Evolutionary conservation across 2,329 filamentous ascomycete genomes (phyloP), one percentile per base, ranked within the genome.

Genomic region (Pseudogymnoascus sp.): DNA sequence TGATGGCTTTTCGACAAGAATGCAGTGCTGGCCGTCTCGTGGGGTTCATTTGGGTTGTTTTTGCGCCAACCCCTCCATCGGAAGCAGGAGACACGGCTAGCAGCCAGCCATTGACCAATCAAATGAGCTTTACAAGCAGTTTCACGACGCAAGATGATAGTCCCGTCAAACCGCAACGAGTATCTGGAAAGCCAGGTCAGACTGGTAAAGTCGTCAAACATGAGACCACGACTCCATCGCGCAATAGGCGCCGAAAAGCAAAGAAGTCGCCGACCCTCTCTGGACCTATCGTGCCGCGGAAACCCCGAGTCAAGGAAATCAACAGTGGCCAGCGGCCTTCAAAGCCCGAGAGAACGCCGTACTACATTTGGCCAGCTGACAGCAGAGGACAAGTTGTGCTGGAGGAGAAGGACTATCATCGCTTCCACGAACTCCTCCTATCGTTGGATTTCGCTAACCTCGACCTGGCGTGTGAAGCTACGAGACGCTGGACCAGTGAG

Each of bases 1-100:
- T 96, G 82, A 97, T 99, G 93, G 88, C 92, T 0, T 97, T 90
- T 71, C 82, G 94, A 62, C 94, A 97, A 72, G 94, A 99, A 71
- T 99, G 94, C 71, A 96, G 92, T 0, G 90, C 92, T 35, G 95
- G 94, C 0, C 82, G 92, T 15, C 81, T 96, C 70, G 95, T 96
- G 0, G 95, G 95, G 0, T 99, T 99, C 67, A 81, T 97, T 26
- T 99, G 95, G 93, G 77, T 97, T 26, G 87, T 97, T 0, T 88
- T 97, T 66, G 87, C 91, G 35, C 80, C 84, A 0, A 73, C 76
- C 5, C 40, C 40, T 63, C 74, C 35, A 65, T 72, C 61, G 73
- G 57, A 59, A 26, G 26, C 33, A 17, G 35, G 24, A 11, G 33
- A 59, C 1, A 54, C 26, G 1, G 47, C 26, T 15, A 54, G 47